These are phyloP conservation scores for Flaveria brownii DNA, from an alignment of 129 eudicot genomes.

Conservation along the genomic window DNA sequence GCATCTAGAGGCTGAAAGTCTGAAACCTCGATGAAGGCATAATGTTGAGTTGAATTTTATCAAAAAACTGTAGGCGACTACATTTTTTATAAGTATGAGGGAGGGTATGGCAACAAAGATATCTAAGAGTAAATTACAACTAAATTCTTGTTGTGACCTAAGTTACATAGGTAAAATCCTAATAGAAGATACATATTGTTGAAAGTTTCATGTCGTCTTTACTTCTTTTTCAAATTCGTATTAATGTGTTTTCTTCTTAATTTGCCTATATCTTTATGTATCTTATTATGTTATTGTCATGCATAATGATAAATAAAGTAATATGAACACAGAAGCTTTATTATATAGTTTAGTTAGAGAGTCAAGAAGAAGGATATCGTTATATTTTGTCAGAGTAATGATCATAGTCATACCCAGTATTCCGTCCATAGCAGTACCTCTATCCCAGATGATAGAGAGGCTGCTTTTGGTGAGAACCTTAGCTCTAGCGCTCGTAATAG, in stretches of 20 bases:
- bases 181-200: not conserved
- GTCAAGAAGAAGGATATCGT: not conserved
- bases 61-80: not conserved
- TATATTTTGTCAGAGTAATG: not conserved
- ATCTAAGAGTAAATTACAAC: not conserved
- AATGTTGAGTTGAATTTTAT: not conserved
- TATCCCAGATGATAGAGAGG: too few relatives aligned
- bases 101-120: not conserved
- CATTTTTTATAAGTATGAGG: not conserved
- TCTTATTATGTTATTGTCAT: not conserved
- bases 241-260: not conserved
- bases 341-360: not conserved
- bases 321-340: not conserved
- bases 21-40: conserved; percentile 1
- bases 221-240: not conserved
- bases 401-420: too few relatives aligned
- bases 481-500: too few relatives aligned
- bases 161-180: not conserved
- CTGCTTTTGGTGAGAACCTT: too few relatives aligned
- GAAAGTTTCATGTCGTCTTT: not conserved
- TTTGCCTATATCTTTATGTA: not conserved
- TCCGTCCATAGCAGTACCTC: too few relatives aligned
- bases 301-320: not conserved
- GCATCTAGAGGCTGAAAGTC: not conserved
- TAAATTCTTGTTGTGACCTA: not conserved